Base-by-base conservation (phyloP, 1,284 basidiomycete species). In the Ceratorhiza oryzae-sativae region DNA sequence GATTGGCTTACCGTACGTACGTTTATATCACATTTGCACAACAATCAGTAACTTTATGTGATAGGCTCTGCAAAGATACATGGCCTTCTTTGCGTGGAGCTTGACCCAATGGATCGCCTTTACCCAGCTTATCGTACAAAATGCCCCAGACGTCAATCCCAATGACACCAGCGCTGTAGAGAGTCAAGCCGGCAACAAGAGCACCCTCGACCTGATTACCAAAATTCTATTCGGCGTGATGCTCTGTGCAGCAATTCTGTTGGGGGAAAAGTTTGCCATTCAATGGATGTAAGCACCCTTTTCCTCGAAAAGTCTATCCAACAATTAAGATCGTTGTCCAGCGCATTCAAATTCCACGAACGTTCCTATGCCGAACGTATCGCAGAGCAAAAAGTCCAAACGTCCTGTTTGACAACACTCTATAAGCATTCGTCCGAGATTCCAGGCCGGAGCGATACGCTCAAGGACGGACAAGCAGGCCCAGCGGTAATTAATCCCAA, bases 351-450 rank as follows among this genome's bases (percentile, higher is more conserved):
- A 78, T 97, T 96, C 84, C 94, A 97, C 81, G 90, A 93, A 77
- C 86, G 90, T 75, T 93, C 92, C 9, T 97, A 95, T 79, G 91
- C 79, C 86, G 94, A 96, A 76, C 89, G 94, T 71, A 92, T 97
- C 75, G 82, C 85, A 36, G 89, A 91, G 73, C 93, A 95, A 78
- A 95, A 96, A 79, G 88, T 90, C 77, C 90, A 93, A 32, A 86
- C 95, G 73, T 85, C 84, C 75, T 84, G 88, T 6, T 84, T 97
- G 39, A 89, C 91, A 45, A 86, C 86, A 1, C 84, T 97, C 3
- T 97, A 97, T 82, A 87, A 87, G 73, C 85, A 95, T 79, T 93
- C 91, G 1, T 84, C 83, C 63, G 88, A 93, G 76, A 86, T 90
- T 36, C 87, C 86, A 20, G 90, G 91, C 49, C 85, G 90, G 45